Percentiles rank a stretch among this genome's conserved stretches.
Conservation (phyloP, 2,329 filamentous ascomycete genomes). For the Fusarium newnesense region DNA sequence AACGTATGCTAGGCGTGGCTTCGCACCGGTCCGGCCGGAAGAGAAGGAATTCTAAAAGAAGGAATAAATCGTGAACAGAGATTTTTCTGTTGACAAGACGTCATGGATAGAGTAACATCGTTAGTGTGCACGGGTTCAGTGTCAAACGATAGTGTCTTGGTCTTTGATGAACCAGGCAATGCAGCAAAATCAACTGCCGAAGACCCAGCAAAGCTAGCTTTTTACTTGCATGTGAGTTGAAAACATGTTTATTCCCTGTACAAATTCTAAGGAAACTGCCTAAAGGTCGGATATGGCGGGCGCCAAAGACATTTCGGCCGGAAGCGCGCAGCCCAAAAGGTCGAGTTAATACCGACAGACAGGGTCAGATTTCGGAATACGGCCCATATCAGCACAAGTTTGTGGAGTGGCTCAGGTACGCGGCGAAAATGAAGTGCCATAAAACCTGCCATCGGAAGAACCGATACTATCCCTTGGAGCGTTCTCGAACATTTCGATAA, state of each 20-base stretch:
- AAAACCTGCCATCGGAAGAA: constrained; percentile 12
- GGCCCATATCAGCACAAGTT: constrained; percentile 18
- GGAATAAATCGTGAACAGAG: constrained; percentile 12
- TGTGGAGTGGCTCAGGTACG: constrained; percentile 20
- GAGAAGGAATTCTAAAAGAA: constrained; percentile 13
- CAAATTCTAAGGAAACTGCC: constrained; percentile 12
- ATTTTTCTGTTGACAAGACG: constrained; percentile 19
- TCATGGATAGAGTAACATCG: constrained; percentile 29
- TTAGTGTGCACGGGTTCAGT: constrained; percentile 10
- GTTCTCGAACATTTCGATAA: constrained; percentile 35
- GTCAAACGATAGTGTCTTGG: constrained; percentile 27
- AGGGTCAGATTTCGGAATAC: constrained; percentile 19
- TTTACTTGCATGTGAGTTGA: not conserved
- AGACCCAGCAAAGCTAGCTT: not conserved
- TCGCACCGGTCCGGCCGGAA: constrained; percentile 20
- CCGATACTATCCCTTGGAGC: constrained; percentile 20
- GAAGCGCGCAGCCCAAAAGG: constrained; percentile 13
- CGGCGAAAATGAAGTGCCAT: constrained; percentile 4
- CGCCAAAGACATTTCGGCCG: constrained; percentile 20
- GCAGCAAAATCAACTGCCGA: constrained; percentile 24
- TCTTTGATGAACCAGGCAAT: constrained; percentile 19
- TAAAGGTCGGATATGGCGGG: constrained; percentile 12
- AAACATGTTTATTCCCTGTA: not conserved
- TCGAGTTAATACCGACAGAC: constrained; percentile 4
- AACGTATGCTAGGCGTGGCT: not conserved